Evolutionary conservation across 2,329 filamentous ascomycete species (phyloP).

Genomic region (Exophiala calicioides): DNA sequence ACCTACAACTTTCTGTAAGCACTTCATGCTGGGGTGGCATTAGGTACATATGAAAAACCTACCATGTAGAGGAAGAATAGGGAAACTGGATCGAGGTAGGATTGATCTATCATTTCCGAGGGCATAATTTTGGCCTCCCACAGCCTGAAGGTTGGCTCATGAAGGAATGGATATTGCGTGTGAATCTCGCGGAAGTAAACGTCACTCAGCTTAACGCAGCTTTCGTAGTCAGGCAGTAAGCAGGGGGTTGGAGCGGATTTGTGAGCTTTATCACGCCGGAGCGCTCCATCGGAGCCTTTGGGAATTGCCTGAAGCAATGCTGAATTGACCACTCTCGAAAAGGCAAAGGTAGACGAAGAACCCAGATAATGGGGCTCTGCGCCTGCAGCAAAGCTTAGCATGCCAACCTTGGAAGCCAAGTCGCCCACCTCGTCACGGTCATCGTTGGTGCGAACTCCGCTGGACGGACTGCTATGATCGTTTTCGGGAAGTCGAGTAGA

Average conservation of each 20-base stretch:
- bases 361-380: slow-evolving; percentile 35
- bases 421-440: slow-evolving; percentile 5
- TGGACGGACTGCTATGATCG: neutral
- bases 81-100: neutral
- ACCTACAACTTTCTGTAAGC: too few relatives aligned
- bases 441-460: neutral
- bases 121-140: slow-evolving; percentile 29
- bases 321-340: slow-evolving; percentile 31
- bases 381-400: slow-evolving; percentile 27
- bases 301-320: slow-evolving; percentile 5
- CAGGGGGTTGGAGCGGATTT: slow-evolving; percentile 7
- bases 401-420: slow-evolving; percentile 25
- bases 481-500: neutral
- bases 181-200: slow-evolving; percentile 33
- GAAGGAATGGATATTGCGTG: slow-evolving; percentile 33
- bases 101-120: neutral
- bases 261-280: neutral
- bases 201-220: slow-evolving; percentile 25
- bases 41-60: neutral
- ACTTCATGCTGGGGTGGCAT: too few relatives aligned
- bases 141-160: slow-evolving; percentile 29
- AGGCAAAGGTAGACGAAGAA: slow-evolving; percentile 35
- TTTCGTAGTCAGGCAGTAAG: slow-evolving; percentile 23
- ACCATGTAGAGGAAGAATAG: neutral
- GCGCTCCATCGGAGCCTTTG: neutral